Base-by-base conservation (phyloP, 2,329 filamentous ascomycete genomes). In the Talaromyces rugulosus region DNA sequence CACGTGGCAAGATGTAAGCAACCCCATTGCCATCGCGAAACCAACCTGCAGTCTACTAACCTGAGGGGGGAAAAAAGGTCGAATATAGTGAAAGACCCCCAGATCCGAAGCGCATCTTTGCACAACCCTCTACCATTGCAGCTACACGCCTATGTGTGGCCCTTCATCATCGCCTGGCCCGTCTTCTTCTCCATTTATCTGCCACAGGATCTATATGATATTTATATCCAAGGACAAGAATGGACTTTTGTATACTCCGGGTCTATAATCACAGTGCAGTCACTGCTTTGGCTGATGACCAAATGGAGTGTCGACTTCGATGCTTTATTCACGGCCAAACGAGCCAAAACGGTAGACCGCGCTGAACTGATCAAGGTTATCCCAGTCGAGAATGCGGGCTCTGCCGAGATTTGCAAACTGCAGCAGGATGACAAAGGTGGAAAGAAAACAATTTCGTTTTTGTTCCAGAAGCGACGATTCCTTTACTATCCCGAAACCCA, bases 391-490 rank as follows among this genome's bases (percentile, higher is more conserved):
- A 99, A 99, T 75, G 93, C 95, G 51, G 95, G 95, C 58, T 83
- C 88, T 51, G 85, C 92, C 58, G 94, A 97, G 71, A 96, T 99
- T 66, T 96, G 92, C 81, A 81, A 85, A 65, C 82, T 99, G 65
- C 78, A 90, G 66, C 87, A 87, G 72, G 92, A 96, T 69, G 89
- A 86, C 74, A 82, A 85, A 65, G 90, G 86, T 65, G 90, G 87
- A 69, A 91, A 91, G 80, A 82, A 85, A 61, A 93, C 88, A 67
- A 78, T 89, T 12, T 97, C 92, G 9, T 99, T 99, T 78, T 82
- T 97, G 62, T 99, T 99, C 81, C 95, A 99, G 81, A 99, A 99
- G 82, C 91, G 95, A 69, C 90, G 94, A 42, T 99, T 99, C 75
- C 85, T 97, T 66, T 97, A 92, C 81, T 82, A 91, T 66, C 77